phyloP scores from a whole-genome alignment of 148 eudicot species.

The Chenopodium album region DNA sequence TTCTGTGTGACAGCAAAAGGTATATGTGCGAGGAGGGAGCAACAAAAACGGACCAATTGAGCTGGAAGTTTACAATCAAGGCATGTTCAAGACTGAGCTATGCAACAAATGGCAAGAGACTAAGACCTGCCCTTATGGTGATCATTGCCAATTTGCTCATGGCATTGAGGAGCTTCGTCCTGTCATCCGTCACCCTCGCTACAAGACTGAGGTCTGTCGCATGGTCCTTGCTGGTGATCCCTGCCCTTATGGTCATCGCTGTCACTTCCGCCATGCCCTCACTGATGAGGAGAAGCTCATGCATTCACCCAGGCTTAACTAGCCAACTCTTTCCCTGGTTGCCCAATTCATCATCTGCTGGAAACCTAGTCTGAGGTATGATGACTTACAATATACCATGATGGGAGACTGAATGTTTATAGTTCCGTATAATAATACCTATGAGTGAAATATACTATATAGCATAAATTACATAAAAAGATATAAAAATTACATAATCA shows the following conservation, averaged over 20 bases:
- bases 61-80: slow-evolving; percentile 70
- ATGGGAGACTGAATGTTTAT: slow-evolving; percentile 10
- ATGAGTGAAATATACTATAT: background rate
- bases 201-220: slow-evolving; percentile 79
- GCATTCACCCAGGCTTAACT: slow-evolving; percentile 33
- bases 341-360: background rate
- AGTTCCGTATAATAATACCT: slow-evolving; percentile 9
- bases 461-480: background rate
- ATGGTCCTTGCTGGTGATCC: slow-evolving; percentile 65
- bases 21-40: slow-evolving; percentile 56
- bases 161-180: slow-evolving; percentile 70
- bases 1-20: slow-evolving; percentile 47
- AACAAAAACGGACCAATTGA: slow-evolving; percentile 49
- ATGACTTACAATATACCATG: background rate
- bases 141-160: slow-evolving; percentile 70
- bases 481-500: slow-evolving; percentile 8
- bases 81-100: slow-evolving; percentile 72
- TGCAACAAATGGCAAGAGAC: slow-evolving; percentile 86
- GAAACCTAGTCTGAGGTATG: slow-evolving; percentile 7
- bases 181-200: slow-evolving; percentile 78
- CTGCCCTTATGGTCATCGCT: slow-evolving; percentile 87
- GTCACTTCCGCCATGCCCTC: slow-evolving; percentile 77
- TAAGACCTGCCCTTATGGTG: slow-evolving; percentile 60
- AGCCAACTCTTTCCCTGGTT: slow-evolving; percentile 7
- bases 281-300: slow-evolving; percentile 55